Evolutionary conservation across 805 yeast species (phyloP).

Genomic region (Starmerella stigmatis): DNA sequence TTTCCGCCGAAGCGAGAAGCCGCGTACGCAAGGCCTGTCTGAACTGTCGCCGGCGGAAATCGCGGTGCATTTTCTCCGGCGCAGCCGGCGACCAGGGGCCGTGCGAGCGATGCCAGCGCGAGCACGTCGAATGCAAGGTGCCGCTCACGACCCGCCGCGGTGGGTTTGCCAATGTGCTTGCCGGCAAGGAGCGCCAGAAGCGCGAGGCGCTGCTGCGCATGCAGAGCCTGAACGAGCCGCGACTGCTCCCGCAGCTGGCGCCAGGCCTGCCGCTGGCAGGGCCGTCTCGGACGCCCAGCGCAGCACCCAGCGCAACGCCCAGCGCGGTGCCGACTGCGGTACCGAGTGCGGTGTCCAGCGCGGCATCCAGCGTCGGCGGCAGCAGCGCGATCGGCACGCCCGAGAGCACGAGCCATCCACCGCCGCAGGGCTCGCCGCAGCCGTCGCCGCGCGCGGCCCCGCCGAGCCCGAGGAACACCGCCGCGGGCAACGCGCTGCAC

Average conservation of each 20-base stretch:
- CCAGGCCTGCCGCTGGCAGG: too few relatives aligned
- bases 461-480: too few relatives aligned
- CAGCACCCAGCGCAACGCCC: too few relatives aligned
- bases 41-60: constrained; percentile 74
- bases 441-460: too few relatives aligned
- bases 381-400: too few relatives aligned
- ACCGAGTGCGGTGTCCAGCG: too few relatives aligned
- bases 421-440: too few relatives aligned
- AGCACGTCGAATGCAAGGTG: constrained; percentile 69
- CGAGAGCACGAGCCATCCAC: too few relatives aligned
- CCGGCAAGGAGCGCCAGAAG: constrained; percentile 26
- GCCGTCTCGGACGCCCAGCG: too few relatives aligned
- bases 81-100: constrained; percentile 68
- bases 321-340: too few relatives aligned
- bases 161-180: constrained; percentile 34
- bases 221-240: background rate
- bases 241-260: too few relatives aligned
- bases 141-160: constrained; percentile 46
- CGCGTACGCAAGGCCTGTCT: constrained; percentile 68
- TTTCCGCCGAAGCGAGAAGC: background rate
- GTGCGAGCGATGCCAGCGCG: constrained; percentile 76
- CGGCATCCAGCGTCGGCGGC: too few relatives aligned
- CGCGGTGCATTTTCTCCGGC: constrained; percentile 76
- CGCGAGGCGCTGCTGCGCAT: background rate
- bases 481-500: constrained; percentile 9